These are phyloP conservation scores for Solanum rostratum DNA, from an alignment of 257 asterid species.

Conservation along the genomic window DNA sequence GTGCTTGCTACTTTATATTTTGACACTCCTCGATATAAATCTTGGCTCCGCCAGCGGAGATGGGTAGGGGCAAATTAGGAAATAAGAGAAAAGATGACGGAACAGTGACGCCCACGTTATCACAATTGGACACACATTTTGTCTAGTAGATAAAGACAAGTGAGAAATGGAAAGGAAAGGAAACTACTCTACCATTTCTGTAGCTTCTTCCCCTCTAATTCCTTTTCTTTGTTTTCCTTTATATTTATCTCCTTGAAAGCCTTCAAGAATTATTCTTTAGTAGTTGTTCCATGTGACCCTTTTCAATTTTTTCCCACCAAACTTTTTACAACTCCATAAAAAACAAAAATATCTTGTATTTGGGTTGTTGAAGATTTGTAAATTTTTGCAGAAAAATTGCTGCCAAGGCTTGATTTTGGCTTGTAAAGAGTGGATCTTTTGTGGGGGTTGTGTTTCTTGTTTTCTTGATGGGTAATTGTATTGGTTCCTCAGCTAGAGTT, in stretches of 20 bases:
- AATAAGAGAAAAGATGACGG: neutral
- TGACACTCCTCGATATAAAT: too few relatives aligned
- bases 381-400: neutral
- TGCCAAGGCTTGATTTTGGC: neutral
- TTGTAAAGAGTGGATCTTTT: neutral
- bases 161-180: neutral
- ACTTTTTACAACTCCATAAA: neutral
- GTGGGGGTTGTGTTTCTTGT: neutral
- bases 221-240: slow-evolving; percentile 3
- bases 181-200: slow-evolving; percentile 15
- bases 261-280: neutral
- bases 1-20: too few relatives aligned
- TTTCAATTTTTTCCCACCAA: neutral
- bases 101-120: neutral
- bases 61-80: neutral
- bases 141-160: slow-evolving; percentile 7
- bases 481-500: slow-evolving; percentile 70
- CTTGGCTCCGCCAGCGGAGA: too few relatives aligned
- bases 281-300: neutral
- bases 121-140: slow-evolving; percentile 2
- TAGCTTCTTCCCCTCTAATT: slow-evolving; percentile 32
- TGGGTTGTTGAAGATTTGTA: neutral
- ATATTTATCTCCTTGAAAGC: neutral
- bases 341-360: neutral
- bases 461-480: slow-evolving; percentile 70